phyloP scores from a whole-genome alignment of 345 rosid species.

The Ricinus communis region DNA sequence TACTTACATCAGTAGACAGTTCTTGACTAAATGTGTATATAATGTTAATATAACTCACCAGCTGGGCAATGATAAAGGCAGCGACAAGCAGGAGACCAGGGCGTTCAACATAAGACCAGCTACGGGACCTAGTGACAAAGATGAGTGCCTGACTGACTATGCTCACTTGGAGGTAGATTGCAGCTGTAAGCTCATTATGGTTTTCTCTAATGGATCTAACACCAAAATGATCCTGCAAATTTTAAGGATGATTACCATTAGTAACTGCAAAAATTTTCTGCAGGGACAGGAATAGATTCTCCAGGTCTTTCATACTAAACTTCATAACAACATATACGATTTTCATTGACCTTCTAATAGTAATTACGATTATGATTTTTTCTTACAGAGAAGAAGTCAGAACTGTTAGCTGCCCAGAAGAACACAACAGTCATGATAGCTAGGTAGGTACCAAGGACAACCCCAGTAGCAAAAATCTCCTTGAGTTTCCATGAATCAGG shows the following conservation, averaged over 20 bases:
- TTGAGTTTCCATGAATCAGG: conserved; percentile 90
- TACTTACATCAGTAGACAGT: background rate
- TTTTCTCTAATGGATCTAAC: conserved; percentile 58
- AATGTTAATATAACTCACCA: conserved; percentile 42
- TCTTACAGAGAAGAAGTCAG: conserved; percentile 79
- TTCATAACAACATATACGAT: background rate
- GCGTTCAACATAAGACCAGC: conserved; percentile 88
- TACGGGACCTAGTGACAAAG: conserved; percentile 90
- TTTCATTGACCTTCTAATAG: background rate
- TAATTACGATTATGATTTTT: background rate
- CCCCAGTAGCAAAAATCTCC: conserved; percentile 85
- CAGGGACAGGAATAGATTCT: background rate
- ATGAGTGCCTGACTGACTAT: conserved; percentile 93
- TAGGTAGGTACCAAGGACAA: conserved; percentile 76
- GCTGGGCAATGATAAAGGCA: conserved; percentile 74
- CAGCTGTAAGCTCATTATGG: conserved; percentile 60
- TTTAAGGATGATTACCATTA: background rate
- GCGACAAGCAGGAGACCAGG: conserved; percentile 67
- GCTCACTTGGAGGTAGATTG: conserved; percentile 94
- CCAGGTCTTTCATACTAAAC: background rate
- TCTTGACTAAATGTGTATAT: background rate
- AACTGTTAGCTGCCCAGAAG: conserved; percentile 65
- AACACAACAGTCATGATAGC: conserved; percentile 86
- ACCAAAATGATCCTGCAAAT: conserved; percentile 64
- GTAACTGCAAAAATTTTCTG: background rate